Conservation (phyloP, 2,329 filamentous ascomycete species). For the Didymosphaeria variabile region DNA sequence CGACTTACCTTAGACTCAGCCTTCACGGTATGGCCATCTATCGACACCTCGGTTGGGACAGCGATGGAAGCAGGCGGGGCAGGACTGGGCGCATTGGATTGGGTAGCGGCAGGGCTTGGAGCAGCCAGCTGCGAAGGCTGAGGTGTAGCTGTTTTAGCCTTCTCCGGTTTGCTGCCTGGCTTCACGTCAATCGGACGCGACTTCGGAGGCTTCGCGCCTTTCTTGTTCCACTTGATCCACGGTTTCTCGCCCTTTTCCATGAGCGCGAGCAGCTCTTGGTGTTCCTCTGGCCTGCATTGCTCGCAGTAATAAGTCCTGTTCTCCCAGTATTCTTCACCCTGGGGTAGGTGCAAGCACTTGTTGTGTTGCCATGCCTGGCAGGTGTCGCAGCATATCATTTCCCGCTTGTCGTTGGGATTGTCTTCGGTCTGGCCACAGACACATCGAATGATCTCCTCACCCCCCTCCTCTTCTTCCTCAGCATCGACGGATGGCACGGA, state of each 20-base stretch:
- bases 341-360: conserved; percentile 88
- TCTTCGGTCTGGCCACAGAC: conserved; percentile 79
- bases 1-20: conserved; percentile 35
- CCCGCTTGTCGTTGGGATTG: conserved; percentile 78
- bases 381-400: conserved; percentile 95
- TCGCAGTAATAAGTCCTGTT: conserved; percentile 81
- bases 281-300: conserved; percentile 82
- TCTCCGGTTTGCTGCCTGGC: conserved; percentile 55
- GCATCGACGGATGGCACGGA: conserved; percentile 42
- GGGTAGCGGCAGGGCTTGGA: conserved; percentile 16
- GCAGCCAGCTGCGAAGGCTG: conserved; percentile 27
- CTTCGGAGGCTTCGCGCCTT: conserved; percentile 68
- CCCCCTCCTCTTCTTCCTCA: conserved; percentile 61
- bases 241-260: conserved; percentile 83
- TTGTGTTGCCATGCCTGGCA: conserved; percentile 98
- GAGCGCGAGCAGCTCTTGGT: conserved; percentile 80
- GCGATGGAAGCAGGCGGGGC: conserved; percentile 12
- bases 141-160: conserved; percentile 28
- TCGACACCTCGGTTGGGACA: conserved; percentile 14
- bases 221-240: conserved; percentile 74
- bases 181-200: conserved; percentile 69
- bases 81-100: conserved; percentile 26
- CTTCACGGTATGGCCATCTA: conserved; percentile 37
- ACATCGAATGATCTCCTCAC: conserved; percentile 85
- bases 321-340: conserved; percentile 68